phyloP scores from a whole-genome alignment of 306 rosid genomes.

The Parietaria judaica region DNA sequence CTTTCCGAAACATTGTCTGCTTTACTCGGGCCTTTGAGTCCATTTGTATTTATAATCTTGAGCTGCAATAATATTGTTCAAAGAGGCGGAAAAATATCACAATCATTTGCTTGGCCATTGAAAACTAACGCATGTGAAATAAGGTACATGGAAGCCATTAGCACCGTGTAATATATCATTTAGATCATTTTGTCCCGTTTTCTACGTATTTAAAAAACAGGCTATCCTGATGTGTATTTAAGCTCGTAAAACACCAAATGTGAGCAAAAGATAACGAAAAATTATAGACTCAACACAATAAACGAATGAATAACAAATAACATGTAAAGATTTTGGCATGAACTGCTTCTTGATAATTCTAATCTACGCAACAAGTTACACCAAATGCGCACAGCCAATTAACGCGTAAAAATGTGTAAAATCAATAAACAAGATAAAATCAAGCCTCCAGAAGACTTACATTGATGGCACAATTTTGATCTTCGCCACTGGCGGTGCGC shows the following conservation, averaged over 20 bases:
- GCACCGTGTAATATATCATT: background rate
- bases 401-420: background rate
- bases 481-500: slow-evolving; percentile 17
- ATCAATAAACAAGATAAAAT: background rate
- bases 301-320: too few species aligned
- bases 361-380: too few species aligned
- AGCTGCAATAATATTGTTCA: slow-evolving; percentile 20
- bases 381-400: too few species aligned
- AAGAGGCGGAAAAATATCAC: slow-evolving; percentile 10
- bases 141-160: background rate
- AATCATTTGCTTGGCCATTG: background rate
- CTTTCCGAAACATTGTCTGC: slow-evolving; percentile 13
- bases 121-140: background rate
- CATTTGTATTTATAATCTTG: slow-evolving; percentile 15
- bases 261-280: background rate
- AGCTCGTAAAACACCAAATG: too few species aligned
- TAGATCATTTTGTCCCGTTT: background rate
- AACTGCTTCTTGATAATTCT: background rate
- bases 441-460: slow-evolving; percentile 13
- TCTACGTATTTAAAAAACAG: background rate
- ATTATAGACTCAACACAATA: too few species aligned
- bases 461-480: slow-evolving; percentile 6
- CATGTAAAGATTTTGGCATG: background rate
- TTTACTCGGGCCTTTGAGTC: slow-evolving; percentile 23
- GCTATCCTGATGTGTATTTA: background rate